Evolutionary conservation across 345 rosid species (phyloP).

Genomic region (Eucalyptus brandiana): DNA sequence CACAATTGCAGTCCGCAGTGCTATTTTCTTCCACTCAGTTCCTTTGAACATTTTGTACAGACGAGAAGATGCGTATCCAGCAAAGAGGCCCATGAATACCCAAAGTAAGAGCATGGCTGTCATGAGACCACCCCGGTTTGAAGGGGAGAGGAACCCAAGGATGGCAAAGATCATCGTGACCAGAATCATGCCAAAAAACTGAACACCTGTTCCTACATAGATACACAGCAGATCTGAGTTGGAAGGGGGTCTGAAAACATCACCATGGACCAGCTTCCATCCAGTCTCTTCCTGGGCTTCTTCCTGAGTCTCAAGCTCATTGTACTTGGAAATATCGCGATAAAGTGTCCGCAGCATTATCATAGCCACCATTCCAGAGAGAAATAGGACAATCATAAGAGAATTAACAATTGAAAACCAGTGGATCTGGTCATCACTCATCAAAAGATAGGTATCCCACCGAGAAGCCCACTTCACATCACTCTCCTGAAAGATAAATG

Average conservation of each 20-base stretch:
- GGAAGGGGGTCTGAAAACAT: constrained; percentile 31
- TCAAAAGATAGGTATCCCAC: constrained; percentile 31
- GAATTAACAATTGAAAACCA: constrained; percentile 34
- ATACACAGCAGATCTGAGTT: constrained; percentile 22
- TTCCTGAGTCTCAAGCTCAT: constrained; percentile 30
- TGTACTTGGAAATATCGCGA: constrained; percentile 29
- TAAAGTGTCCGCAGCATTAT: constrained; percentile 27
- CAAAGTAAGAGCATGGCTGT: constrained; percentile 28
- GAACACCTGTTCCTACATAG: constrained; percentile 30
- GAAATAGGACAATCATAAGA: constrained; percentile 27
- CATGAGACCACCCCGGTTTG: constrained; percentile 37
- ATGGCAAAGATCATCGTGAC: constrained; percentile 32
- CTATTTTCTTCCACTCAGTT: constrained; percentile 17
- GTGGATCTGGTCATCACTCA: constrained; percentile 29
- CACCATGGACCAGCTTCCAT: constrained; percentile 32
- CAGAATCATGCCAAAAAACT: constrained; percentile 23
- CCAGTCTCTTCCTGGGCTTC: constrained; percentile 34
- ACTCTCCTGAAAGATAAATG: constrained; percentile 3
- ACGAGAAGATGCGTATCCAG: constrained; percentile 23
- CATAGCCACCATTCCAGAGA: constrained; percentile 37
- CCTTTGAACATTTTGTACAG: constrained; percentile 26
- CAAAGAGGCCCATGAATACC: constrained; percentile 32
- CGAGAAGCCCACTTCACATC: constrained; percentile 35
- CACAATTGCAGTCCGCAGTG: constrained; percentile 24
- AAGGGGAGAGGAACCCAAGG: constrained; percentile 31